A percentile compares a stretch with the other conserved stretches of the same genome.
Conservation (phyloP, 2,329 filamentous ascomycete genomes). For the Ambrosiella cleistominuta region DNA sequence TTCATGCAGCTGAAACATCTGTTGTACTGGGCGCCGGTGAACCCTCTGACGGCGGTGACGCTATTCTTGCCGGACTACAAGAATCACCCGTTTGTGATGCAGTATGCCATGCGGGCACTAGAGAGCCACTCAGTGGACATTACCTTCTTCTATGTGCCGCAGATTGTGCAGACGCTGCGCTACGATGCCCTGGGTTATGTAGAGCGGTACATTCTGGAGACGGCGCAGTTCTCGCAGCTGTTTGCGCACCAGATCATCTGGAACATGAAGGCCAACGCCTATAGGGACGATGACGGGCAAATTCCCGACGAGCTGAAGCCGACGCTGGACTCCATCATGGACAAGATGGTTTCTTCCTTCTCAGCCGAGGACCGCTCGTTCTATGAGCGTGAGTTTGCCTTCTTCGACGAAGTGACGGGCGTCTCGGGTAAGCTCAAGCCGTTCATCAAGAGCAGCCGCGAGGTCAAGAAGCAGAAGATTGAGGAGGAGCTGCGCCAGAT, state of each 20-base stretch:
- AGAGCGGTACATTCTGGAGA: conserved; percentile 90
- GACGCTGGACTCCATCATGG: conserved; percentile 77
- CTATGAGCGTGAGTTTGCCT: conserved; percentile 89
- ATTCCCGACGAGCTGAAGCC: conserved; percentile 87
- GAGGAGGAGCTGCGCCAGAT: conserved; percentile 97
- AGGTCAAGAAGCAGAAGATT: conserved; percentile 97
- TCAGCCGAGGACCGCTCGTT: conserved; percentile 62
- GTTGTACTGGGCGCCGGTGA: conserved; percentile 81
- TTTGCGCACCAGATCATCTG: conserved; percentile 99
- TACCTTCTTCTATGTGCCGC: conserved; percentile 96
- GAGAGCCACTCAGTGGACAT: conserved; percentile 93
- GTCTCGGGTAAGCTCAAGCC: conserved; percentile 94
- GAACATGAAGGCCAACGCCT: conserved; percentile 99
- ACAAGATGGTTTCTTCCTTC: conserved; percentile 67
- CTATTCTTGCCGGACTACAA: conserved; percentile 84
- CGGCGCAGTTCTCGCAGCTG: conserved; percentile 89
- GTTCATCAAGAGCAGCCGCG: conserved; percentile 77
- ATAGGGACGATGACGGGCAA: conserved; percentile 86
- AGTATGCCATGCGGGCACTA: conserved; percentile 89
- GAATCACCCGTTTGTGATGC: conserved; percentile 81
- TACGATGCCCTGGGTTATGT: conserved; percentile 91
- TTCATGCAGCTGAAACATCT: conserved; percentile 75
- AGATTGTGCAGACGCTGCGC: conserved; percentile 87
- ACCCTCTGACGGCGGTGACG: conserved; percentile 81
- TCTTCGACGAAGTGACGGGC: conserved; percentile 90